Percentiles rank a stretch among this genome's conserved stretches.
Conservation (phyloP, 1,284 basidiomycete species). For the Leccinum discolor region DNA sequence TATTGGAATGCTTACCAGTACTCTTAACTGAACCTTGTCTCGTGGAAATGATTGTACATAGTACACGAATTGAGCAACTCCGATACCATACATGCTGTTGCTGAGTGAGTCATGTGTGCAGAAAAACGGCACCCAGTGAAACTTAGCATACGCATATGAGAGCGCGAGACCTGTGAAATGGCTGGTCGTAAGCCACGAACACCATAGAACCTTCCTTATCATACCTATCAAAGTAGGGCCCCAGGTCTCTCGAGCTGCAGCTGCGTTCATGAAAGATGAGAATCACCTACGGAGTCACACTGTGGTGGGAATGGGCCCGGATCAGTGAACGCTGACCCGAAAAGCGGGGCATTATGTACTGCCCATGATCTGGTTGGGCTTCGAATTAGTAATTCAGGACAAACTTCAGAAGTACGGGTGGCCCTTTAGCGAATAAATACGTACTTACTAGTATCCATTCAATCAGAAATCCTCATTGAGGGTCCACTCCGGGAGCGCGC, state of each 20-base stretch:
- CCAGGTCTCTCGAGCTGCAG: neutral
- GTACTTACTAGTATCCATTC: neutral
- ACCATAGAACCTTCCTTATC: neutral
- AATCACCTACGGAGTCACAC: neutral
- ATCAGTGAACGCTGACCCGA: too few relatives aligned
- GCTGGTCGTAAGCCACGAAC: neutral
- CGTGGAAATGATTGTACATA: constrained; percentile 19
- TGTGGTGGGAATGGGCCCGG: neutral
- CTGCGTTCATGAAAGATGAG: neutral
- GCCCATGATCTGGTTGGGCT: too few relatives aligned
- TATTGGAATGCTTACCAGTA: constrained; percentile 6
- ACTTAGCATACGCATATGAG: neutral
- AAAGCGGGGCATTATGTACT: too few relatives aligned
- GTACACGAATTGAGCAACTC: constrained; percentile 15
- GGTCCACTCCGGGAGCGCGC: neutral
- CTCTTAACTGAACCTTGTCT: constrained; percentile 11
- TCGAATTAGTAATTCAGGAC: too few relatives aligned
- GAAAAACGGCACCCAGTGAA: neutral
- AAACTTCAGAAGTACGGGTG: neutral
- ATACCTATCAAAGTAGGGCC: constrained; percentile 13
- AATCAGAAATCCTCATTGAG: too few relatives aligned
- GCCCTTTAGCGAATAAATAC: neutral
- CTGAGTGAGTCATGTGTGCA: neutral
- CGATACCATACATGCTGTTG: constrained; percentile 15
- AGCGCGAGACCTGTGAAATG: neutral